A percentile compares a stretch with the other conserved stretches of the same genome.
Conservation (phyloP, 106 monocot genomes). For the Amphibolis antarctica region DNA sequence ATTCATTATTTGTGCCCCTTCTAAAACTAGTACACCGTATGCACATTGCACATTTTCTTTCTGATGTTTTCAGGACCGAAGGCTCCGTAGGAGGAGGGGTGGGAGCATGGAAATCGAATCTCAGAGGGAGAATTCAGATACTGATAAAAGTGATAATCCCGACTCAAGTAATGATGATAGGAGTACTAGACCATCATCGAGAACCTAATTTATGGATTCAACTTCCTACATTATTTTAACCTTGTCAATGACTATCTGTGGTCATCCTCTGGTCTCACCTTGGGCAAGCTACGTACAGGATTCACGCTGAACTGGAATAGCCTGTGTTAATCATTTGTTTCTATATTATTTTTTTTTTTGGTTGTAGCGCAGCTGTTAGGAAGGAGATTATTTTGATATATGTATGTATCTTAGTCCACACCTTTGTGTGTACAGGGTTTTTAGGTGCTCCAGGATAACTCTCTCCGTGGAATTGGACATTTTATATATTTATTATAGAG, state of each 20-base stretch:
- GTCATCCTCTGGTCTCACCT: neutral
- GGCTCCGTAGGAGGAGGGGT: constrained; percentile 32
- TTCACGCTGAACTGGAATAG: neutral
- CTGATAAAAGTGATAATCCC: constrained; percentile 55
- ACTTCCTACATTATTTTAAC: constrained; percentile 2
- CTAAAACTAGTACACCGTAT: neutral
- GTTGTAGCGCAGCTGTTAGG: neutral
- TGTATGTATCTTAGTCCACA: neutral
- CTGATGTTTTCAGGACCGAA: constrained; percentile 51
- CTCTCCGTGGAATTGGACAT: too few species aligned
- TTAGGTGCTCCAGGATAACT: too few species aligned
- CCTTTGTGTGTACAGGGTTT: too few species aligned
- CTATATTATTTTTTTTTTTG: neutral
- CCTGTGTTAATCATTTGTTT: neutral
- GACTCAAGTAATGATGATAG: constrained; percentile 25
- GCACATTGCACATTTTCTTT: neutral
- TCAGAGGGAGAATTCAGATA: constrained; percentile 67
- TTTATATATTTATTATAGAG: too few species aligned
- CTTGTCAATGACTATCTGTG: neutral
- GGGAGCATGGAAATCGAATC: constrained; percentile 40
- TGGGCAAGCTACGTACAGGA: neutral
- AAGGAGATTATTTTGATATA: neutral
- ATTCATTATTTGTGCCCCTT: too few species aligned
- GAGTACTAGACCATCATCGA: neutral
- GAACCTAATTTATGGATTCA: neutral